Percentiles rank a stretch among this genome's conserved stretches.
These are phyloP conservation scores for Scheffersomyces stambukii DNA, from an alignment of 1,139 yeast genomes.

Conservation along the genomic window DNA sequence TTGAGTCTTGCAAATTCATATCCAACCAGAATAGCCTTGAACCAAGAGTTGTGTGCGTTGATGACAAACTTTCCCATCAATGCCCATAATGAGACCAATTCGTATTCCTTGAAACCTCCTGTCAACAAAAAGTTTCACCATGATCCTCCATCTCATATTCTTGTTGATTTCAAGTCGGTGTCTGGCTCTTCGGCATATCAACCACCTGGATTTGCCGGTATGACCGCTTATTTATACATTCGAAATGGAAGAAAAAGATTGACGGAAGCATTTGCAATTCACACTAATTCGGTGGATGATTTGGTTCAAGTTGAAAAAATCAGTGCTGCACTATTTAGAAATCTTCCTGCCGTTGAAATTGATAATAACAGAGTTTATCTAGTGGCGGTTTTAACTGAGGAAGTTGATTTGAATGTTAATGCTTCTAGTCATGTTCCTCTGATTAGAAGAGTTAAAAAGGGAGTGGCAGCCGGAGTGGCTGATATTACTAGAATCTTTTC, in stretches of 20 bases:
- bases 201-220: slow-evolving; percentile 67
- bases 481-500: slow-evolving; percentile 80
- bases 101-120: slow-evolving; percentile 40
- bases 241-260: slow-evolving; percentile 62
- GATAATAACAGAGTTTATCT: slow-evolving; percentile 60
- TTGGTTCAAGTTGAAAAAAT: slow-evolving; percentile 60
- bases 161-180: slow-evolving; percentile 77
- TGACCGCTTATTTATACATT: slow-evolving; percentile 70
- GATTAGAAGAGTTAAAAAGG: slow-evolving; percentile 58
- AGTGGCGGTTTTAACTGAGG: slow-evolving; percentile 67
- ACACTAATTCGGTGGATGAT: slow-evolving; percentile 55
- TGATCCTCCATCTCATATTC: slow-evolving; percentile 67
- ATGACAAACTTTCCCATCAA: slow-evolving; percentile 69
- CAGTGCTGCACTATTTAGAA: slow-evolving; percentile 76
- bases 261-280: slow-evolving; percentile 78
- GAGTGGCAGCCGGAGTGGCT: slow-evolving; percentile 86
- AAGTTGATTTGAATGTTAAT: slow-evolving; percentile 35
- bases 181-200: slow-evolving; percentile 56
- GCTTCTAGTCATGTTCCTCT: slow-evolving; percentile 18
- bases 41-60: slow-evolving; percentile 68
- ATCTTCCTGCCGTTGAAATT: slow-evolving; percentile 69
- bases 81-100: slow-evolving; percentile 27
- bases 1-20: slow-evolving; percentile 37
- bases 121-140: slow-evolving; percentile 44
- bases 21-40: slow-evolving; percentile 63